These are phyloP conservation scores for Kodamaea restingae DNA, from an alignment of 805 yeast genomes.

Conservation along the genomic window DNA sequence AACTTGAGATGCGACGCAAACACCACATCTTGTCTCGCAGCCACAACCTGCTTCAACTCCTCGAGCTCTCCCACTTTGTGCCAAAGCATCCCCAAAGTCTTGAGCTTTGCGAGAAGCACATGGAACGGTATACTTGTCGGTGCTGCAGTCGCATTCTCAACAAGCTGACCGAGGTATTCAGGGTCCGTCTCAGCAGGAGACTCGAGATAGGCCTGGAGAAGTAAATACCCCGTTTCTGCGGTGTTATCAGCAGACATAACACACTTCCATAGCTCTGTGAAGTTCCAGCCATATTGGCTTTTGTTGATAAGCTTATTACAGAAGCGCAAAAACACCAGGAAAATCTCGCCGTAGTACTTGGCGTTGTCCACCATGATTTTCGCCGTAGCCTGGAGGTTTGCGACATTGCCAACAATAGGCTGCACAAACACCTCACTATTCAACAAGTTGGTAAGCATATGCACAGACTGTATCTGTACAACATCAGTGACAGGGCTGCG, in stretches of 20 bases:
- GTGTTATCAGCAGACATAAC: slow-evolving; percentile 3
- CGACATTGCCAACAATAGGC: slow-evolving; percentile 12
- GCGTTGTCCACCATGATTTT: slow-evolving; percentile 32
- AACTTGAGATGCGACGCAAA: slow-evolving; percentile 12
- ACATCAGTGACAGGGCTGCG: slow-evolving; percentile 25
- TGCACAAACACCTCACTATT: slow-evolving; percentile 10
- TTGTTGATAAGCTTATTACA: slow-evolving; percentile 19
- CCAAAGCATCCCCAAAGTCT: slow-evolving; percentile 19
- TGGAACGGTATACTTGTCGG: slow-evolving; percentile 5
- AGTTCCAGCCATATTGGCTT: slow-evolving; percentile 6
- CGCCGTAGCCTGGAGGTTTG: slow-evolving; percentile 13
- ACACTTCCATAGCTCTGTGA: slow-evolving; percentile 12
- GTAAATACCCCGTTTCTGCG: slow-evolving; percentile 15
- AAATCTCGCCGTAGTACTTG: slow-evolving; percentile 32
- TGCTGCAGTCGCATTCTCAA: slow-evolving; percentile 2
- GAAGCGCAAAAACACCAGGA: slow-evolving; percentile 24
- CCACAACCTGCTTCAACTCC: slow-evolving; percentile 4
- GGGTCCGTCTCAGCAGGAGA: not conserved
- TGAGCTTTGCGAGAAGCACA: slow-evolving; percentile 15
- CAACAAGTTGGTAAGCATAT: slow-evolving; percentile 30
- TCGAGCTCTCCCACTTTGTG: slow-evolving; percentile 5
- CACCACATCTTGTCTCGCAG: slow-evolving; percentile 6
- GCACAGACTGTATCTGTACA: slow-evolving; percentile 35
- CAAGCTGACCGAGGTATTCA: not conserved
- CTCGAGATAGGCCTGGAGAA: slow-evolving; percentile 18